Conservation (phyloP, 192 early-diverging fungal genomes). For the Polychytrium aggregatum region DNA sequence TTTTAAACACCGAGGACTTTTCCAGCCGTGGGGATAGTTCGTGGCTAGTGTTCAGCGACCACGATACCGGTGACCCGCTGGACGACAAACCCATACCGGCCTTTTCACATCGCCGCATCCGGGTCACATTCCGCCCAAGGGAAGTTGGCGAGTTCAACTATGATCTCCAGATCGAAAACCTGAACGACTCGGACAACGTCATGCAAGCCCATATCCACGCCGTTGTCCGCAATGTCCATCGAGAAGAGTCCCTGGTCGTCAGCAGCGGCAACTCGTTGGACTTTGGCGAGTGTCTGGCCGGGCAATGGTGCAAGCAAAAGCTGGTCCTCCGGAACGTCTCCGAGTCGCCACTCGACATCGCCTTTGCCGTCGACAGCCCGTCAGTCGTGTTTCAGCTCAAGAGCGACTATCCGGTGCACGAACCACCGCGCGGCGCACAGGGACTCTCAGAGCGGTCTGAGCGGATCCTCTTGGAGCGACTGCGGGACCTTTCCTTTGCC, state of each 20-base stretch:
- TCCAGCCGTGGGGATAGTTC: constrained; percentile 37
- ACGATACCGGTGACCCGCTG: constrained; percentile 50
- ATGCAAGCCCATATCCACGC: constrained; percentile 73
- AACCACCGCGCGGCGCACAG: background rate
- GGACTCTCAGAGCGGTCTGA: background rate
- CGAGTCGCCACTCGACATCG: constrained; percentile 61
- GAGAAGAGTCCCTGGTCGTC: constrained; percentile 60
- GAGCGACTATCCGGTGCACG: constrained; percentile 9
- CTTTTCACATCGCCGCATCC: constrained; percentile 57
- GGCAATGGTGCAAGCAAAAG: constrained; percentile 71
- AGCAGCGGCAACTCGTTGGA: constrained; percentile 68
- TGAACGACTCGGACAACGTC: constrained; percentile 74
- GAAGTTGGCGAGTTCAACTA: constrained; percentile 86
- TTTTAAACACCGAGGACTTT: constrained; percentile 57
- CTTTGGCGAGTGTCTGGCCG: constrained; percentile 89
- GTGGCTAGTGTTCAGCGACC: constrained; percentile 67
- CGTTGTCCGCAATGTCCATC: constrained; percentile 55
- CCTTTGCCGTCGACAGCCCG: constrained; percentile 37
- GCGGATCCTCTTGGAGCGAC: constrained; percentile 2
- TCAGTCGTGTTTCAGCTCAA: constrained; percentile 41
- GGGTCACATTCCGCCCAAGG: constrained; percentile 74
- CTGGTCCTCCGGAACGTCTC: constrained; percentile 73
- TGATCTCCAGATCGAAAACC: constrained; percentile 81
- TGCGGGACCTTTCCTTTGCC: constrained; percentile 6
- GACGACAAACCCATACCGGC: constrained; percentile 53